Evolutionary conservation across 169 alveolate genomes (phyloP).

Genomic region (Plasmodium adleri): DNA sequence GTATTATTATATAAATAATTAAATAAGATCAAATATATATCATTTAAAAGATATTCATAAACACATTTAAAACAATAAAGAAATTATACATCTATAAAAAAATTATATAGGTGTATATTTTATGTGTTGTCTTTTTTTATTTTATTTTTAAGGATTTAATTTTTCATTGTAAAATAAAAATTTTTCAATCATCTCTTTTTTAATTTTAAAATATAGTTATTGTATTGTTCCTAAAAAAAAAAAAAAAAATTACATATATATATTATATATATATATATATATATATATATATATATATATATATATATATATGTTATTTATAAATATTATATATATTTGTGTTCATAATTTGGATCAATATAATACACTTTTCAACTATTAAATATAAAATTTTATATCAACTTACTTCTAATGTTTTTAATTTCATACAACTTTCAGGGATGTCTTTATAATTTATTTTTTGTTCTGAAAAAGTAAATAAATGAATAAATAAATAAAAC

Average conservation of each 20-base stretch:
- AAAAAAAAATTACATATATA: conserved; percentile 8
- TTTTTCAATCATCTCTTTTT: conserved; percentile 37
- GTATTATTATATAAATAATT: conserved; percentile 11
- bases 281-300: neutral
- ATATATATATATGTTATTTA: neutral
- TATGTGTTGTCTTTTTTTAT: conserved; percentile 6
- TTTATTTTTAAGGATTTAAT: conserved; percentile 16
- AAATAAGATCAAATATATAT: conserved; percentile 37
- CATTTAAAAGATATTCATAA: conserved; percentile 53
- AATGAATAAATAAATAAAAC: neutral
- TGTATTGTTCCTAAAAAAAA: conserved; percentile 57
- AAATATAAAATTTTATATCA: neutral
- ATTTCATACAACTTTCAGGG: conserved; percentile 76
- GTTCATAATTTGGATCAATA: too few species aligned
- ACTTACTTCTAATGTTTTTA: conserved; percentile 70
- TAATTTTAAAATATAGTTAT: conserved; percentile 56
- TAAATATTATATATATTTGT: neutral
- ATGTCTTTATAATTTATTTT: conserved; percentile 65
- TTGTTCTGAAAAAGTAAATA: conserved; percentile 29
- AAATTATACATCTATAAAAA: conserved; percentile 17
- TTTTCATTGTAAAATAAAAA: neutral
- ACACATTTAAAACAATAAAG: conserved; percentile 10
- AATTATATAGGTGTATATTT: conserved; percentile 7
- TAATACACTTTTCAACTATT: neutral
- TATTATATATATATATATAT: neutral